Percentiles rank a stretch among this genome's conserved stretches.
These are phyloP conservation scores for Penicillium hordei DNA, from an alignment of 2,329 filamentous ascomycete species.

Conservation along the genomic window DNA sequence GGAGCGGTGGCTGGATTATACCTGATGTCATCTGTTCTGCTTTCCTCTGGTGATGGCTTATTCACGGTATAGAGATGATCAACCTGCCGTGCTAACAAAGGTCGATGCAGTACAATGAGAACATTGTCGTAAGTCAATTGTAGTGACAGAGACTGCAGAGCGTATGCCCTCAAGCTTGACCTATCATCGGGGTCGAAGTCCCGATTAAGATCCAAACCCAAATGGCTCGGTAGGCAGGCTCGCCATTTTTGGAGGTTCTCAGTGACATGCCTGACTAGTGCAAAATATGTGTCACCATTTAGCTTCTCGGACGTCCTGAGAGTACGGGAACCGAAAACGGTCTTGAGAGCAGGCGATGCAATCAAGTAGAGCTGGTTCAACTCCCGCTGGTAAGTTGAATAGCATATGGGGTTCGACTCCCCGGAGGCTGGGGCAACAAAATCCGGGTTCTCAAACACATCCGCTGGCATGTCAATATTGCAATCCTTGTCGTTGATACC, in stretches of 20 bases:
- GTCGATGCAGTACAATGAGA: conserved; percentile 46
- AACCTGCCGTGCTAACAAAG: conserved; percentile 41
- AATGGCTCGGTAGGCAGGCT: conserved; percentile 15
- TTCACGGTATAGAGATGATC: conserved; percentile 27
- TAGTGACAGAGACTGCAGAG: conserved; percentile 44
- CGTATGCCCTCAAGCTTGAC: conserved; percentile 17
- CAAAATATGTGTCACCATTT: conserved; percentile 19
- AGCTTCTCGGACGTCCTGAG: conserved; percentile 19
- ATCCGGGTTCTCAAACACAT: conserved; percentile 33
- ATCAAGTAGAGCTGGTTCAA: conserved; percentile 28
- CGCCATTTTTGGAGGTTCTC: conserved; percentile 23
- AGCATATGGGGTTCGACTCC: conserved; percentile 15
- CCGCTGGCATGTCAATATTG: conserved; percentile 34
- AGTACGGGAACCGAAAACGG: conserved; percentile 28
- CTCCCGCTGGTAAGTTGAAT: conserved; percentile 27
- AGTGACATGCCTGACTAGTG: conserved; percentile 20
- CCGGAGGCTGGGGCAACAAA: conserved; percentile 19
- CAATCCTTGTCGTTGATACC: conserved; percentile 47
- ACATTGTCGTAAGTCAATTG: conserved; percentile 48
- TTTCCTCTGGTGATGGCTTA: not conserved
- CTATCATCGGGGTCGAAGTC: conserved; percentile 16
- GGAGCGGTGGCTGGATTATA: not conserved
- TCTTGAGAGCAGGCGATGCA: conserved; percentile 24
- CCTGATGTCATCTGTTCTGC: not conserved
- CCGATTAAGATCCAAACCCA: conserved; percentile 19